Base-by-base conservation (phyloP, 441 rosid species). In the Pelargonium fulgidum region DNA sequence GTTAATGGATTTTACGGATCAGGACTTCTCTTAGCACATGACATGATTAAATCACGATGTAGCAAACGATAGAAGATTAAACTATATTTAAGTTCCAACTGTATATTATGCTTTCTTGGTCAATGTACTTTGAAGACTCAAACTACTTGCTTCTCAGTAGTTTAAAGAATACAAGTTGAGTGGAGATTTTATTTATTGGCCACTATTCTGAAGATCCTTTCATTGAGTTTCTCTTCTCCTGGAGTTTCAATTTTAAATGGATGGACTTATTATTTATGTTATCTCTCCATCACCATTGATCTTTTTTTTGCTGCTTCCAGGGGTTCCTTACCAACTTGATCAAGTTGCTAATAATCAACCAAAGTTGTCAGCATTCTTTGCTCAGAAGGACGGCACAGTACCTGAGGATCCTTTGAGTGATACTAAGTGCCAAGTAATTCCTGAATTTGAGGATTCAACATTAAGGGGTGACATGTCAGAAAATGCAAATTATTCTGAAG, bases 321-420 rank as follows among this genome's bases (percentile, higher is more conserved):
- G 97, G 98, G 85, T 85, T 79, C 95, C 97, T 61, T 93, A 93
- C 80, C 92, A 93, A 81, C 92, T 93, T 61, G 91, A 91, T 73
- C 97, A 91, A 72, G 84, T 89, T 78, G 82, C 86, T 67, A 83
- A 75, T 83, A 89, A 85, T 79, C 97, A 93, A 73, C 96, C 97
- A 41, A 91, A 85, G 78, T 72, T 93, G 83, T 89, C 95, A 56
- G 82, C 81, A 66, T 89, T 93, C 83, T 91, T 91, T 74, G 70
- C 86, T 54, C 65, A 75, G 69, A 81, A 84, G 75, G 72, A 78
- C 68, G 75, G 69, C 70, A 62, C 36, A 36, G 66, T 66, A 17
- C 69, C 80, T 62, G 80, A 83, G 62, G 77, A 63, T 72, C 71
- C 68, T 77, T 72, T 66, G 14, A 67, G 48, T 2, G 68, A 36